Evolutionary conservation across 768 basidiomycete genomes (phyloP), one percentile per base, ranked within the genome.

Genomic region (Zangia roseola): DNA sequence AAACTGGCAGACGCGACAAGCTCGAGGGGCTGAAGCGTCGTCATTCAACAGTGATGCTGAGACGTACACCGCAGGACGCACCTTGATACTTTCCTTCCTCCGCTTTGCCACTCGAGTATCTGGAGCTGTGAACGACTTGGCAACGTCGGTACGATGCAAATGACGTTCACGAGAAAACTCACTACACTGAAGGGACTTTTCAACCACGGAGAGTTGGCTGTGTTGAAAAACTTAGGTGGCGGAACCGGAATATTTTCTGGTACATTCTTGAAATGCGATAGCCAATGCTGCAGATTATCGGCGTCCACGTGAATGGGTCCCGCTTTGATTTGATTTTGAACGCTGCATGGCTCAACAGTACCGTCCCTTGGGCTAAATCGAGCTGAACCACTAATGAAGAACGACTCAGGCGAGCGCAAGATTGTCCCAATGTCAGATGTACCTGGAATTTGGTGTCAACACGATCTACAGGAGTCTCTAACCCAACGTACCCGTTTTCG

Each of bases 291-390:
- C 35, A 57, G 47, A 39, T 73, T 70, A 53, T 84, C 78, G 39
- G 80, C 60, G 48, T 79, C 74, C 4, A 81, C 48, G 19, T 70
- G 68, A 38, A 80, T 69, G 40, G 75, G 69, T 30, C 74, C 82
- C 7, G 82, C 54, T 37, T 68, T 71, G 30, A 84, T 57, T 5
- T 65, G 67, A 5, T 71, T 65, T 14, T 75, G 71, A 35, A 86
- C 60, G 35, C 82, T 83, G 44, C 79, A 75, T 4, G 74, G 67
- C 49, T 84, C 77, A 26, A 85, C 57, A 21, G 69, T 65, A 19
- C 81, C 79, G 43, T 74, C 71, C 50, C 77, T 76, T 6, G 86
- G 85, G 63, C 78, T 79, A 58, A 88, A 81, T 40, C 74, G 71
- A 38, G 79, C 69, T 12, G 77, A 79, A n/a, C 75, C 70, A 30